Base-by-base conservation (phyloP, 164 flowering plant species). In the Brasenia schreberi region DNA sequence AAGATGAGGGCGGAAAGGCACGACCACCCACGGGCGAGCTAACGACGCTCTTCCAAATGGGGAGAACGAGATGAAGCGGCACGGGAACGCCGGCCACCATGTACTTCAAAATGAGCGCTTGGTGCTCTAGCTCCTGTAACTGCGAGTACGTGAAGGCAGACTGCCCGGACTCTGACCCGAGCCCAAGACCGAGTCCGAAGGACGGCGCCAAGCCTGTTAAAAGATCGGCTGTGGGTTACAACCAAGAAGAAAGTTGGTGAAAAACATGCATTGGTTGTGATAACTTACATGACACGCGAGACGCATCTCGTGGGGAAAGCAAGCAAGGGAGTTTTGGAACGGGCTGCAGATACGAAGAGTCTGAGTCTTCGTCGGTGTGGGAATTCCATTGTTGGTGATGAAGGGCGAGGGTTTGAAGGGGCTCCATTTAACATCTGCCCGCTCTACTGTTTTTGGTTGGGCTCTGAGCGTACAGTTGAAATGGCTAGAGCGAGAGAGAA, bases 31-130 rank as follows among this genome's bases (percentile, higher is more conserved):
- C 18, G 2, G 60, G 60, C 18, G 83, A 79, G 64, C 66, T 49
- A 12, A 69, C 72, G 19, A 81, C 75, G 64, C 89, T 82, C 65
- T 80, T 82, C 83, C 81, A 82, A 39, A 85, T 76, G 5, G 89
- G 87, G 23, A 71, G 67, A n/a, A 85, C 72, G 17, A 83, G 84
- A 64, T 80, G 77, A 42, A 69, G 69, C 19, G 86, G 83, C 5
- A 85, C 81, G 12, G 82, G 80, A 3, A 79, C 66, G 5, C 82
- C 83, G 43, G 83, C 83, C 42, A 71, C 76, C 69, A 83, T 79
- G 74, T 79, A 77, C 65, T 78, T 80, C 70, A 63, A 83, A 62
- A 33, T 33, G 39, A 33, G 39, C 39, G 39, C 39, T 33, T 33
- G 39, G 39, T 33, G 39, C 39, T 33, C 80, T 4, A 85, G 78